Base-by-base conservation (phyloP, 345 rosid genomes). In the Citrus glauca region DNA sequence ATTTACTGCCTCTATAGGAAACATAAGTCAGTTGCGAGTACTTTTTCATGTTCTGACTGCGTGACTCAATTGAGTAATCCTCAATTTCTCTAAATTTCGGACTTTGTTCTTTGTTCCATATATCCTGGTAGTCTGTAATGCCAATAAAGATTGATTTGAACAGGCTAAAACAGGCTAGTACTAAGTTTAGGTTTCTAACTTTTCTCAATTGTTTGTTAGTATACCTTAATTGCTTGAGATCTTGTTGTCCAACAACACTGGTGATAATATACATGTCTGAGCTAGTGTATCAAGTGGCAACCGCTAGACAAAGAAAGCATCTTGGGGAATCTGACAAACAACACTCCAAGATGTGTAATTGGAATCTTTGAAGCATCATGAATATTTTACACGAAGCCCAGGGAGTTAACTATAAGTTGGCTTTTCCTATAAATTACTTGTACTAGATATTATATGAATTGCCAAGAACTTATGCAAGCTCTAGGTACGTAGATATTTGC, bases 41-140 rank as follows among this genome's bases (percentile, higher is more conserved):
- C 40, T 27, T 66, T 73, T 30, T 64, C 42, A 57, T 55, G 60
- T 64, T 71, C 82, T 61, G 61, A 56, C 9, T 20, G 50, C 66
- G 7, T 45, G 69, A 48, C 30, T 68, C 25, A 19, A 14, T 22
- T 64, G 69, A 33, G 6, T 13, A 16, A 27, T 20, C 35, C 20
- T 5, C 48, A 50, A 66, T 35, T 76, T 24, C 59, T 27, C 35
- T 55, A 66, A 16, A 9, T 16, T 35, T 30, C 17, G 9, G n/a
- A 32, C 33, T 64, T 63, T 64, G 40, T 64, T 30, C 33, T 64
- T 63, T 64, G 40, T 64, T 30, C 68, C 24, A 6, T 32, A 17
- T 64, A 30, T 19, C 38, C 4, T 64, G 40, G 38, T 50, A 50
- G 33, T 64, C 68, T 64, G 38, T 64, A 32, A 14, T 64, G 40